Evolutionary conservation across 495 filamentous ascomycete genomes (phyloP), one percentile per base, ranked within the genome.

Genomic region (Cenococcum geophilum): DNA sequence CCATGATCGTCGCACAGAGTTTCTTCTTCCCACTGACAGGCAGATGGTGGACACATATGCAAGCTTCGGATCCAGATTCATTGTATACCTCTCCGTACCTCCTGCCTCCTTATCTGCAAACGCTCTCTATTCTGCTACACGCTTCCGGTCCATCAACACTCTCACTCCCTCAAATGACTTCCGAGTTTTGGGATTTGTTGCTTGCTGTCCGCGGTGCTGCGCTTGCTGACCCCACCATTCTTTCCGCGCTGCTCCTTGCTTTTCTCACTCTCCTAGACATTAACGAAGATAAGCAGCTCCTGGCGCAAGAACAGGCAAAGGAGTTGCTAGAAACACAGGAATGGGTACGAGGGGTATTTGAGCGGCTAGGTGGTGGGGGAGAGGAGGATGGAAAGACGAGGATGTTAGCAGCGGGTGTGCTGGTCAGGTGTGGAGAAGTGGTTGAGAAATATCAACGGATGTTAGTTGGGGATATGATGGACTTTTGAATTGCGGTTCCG

Each of bases 241-340:
- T 89, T 9, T 81, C 88, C 47, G 87, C 89, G 0, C 73, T 96
- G 45, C 75, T 97, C 12, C 88, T 93, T 54, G 81, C 83, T 1
- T 83, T 96, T 55, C 75, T 96, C 34, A 87, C 86, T n/a, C 59
- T 95, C 22, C 73, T 97, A 11, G 90, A 95, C 58, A 77, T 95
- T n/a, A 96, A 96, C 59, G 74, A 71, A 25, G 70, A 72, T 66
- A 74, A 79, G 59, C 68, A 76, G 48, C 54, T 80, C 6, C 70
- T 87, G 9, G 85, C 80, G 27, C 81, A 83, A 59, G 81, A 84
- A 60, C 73, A 81, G 59, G 76, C 75, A 0, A 77, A 76, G 61
- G 75, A 81, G 64, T 45, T 86, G 47, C 45, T 82, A 22, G 83
- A 86, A 71, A 83, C 79, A 60, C 83, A 85, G 67, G 80, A 83